Evolutionary conservation across 2,329 filamentous ascomycete genomes (phyloP), one percentile per base, ranked within the genome.

Genomic region (Fusarium nygamai): DNA sequence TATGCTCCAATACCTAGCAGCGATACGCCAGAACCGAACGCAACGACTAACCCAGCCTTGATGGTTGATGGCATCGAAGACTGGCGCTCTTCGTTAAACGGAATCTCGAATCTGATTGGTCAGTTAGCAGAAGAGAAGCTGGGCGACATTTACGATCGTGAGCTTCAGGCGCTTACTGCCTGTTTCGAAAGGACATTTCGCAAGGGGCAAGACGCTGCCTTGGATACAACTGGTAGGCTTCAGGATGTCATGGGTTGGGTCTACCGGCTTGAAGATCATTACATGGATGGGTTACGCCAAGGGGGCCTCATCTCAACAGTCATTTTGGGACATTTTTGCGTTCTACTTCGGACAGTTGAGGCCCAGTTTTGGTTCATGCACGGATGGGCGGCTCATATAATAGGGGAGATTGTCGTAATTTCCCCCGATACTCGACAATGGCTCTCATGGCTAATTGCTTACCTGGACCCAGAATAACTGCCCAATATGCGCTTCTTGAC

Each of bases 21-120:
- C 31, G 31, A n/a, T 19, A 24, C 20, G 0, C 0, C 4, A n/a
- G 48, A 51, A 24, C 20, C n/a, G 0, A 13, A 3, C 20, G 14
- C 7, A 17, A 3, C 31, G 16, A 17, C 22, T 11, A 17, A 14
- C 33, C 48, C 22, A 51, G 16, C 8, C 16, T 34, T 19, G 7
- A 51, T 5, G 29, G 22, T 6, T 24, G 4, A 12, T 3, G 14
- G 4, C 5, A 34, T 14, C 7, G 48, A 51, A n/a, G 22, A 51
- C 31, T 51, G 48, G 48, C 48, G 22, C 16, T 51, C 5, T 3
- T 51, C 48, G 7, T 5, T 51, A 1, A 4, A 34, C 14, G 2
- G 7, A 19, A 51, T 51, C 10, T 51, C 48, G 7, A 3, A 34
- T 9, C 29, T 51, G 1, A n/a, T 51, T 0, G 22, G 22, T 6